Conservation (phyloP, 2,329 filamentous ascomycete genomes). For the Phialemonium atrogriseum region DNA sequence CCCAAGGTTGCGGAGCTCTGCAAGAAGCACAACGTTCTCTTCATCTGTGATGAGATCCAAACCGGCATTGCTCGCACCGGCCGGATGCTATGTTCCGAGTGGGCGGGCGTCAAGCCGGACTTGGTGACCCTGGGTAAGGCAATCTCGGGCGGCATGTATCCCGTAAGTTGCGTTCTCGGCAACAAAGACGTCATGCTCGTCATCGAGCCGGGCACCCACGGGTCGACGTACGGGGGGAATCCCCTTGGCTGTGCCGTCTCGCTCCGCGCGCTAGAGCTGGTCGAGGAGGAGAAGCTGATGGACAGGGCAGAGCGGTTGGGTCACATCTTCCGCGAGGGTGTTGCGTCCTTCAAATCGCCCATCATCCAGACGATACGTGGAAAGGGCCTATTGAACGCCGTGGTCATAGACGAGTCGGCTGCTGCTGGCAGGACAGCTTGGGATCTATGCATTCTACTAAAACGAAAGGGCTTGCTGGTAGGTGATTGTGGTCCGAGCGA, state of each 20-base stretch:
- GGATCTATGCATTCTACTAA: constrained; percentile 93
- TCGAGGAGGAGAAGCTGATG: constrained; percentile 84
- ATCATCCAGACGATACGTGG: constrained; percentile 79
- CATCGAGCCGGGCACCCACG: constrained; percentile 92
- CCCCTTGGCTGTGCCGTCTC: constrained; percentile 92
- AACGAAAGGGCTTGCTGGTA: constrained; percentile 89
- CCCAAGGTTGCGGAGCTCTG: constrained; percentile 73
- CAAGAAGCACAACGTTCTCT: constrained; percentile 87
- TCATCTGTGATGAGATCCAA: constrained; percentile 98
- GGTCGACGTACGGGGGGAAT: constrained; percentile 97
- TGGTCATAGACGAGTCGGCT: constrained; percentile 87
- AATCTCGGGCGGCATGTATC: constrained; percentile 97
- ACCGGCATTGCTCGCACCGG: constrained; percentile 95
- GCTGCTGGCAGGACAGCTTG: constrained; percentile 82
- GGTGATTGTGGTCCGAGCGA: too few species aligned
- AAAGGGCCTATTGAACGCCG: constrained; percentile 90
- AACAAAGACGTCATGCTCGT: constrained; percentile 91
- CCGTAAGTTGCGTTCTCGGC: constrained; percentile 87
- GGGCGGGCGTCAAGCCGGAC: constrained; percentile 92
- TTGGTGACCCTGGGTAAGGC: constrained; percentile 93
- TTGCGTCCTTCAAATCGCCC: constrained; percentile 67
- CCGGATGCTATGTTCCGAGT: constrained; percentile 87
- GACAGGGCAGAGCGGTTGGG: constrained; percentile 76
- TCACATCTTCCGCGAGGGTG: constrained; percentile 70
- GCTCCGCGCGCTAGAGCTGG: constrained; percentile 87